Conservation (phyloP, 129 eudicot species). For the Chrysanthemum makinoi region DNA sequence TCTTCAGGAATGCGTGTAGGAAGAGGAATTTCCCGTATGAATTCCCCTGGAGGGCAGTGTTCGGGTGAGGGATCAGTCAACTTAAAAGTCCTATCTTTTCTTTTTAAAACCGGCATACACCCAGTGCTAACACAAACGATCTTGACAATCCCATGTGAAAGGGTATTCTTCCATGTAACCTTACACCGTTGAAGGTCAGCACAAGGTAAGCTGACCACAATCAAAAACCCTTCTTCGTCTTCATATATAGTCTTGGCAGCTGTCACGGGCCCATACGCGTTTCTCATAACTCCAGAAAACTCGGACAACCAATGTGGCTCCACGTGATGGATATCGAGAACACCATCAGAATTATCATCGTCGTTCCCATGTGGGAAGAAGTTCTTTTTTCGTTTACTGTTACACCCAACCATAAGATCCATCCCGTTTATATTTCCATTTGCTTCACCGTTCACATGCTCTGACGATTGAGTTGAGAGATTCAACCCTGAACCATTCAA, state of each 20-base stretch:
- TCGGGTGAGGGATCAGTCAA: conserved; percentile 74
- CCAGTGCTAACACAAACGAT: conserved; percentile 70
- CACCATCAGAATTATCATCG: conserved; percentile 51
- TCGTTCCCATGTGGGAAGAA: conserved; percentile 50
- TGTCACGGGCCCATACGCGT: conserved; percentile 66
- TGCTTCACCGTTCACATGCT: conserved; percentile 43
- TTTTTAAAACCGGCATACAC: conserved; percentile 55
- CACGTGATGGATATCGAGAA: conserved; percentile 43
- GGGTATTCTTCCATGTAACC: conserved; percentile 71
- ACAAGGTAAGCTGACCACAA: conserved; percentile 71
- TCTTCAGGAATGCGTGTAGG: conserved; percentile 82
- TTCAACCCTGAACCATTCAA: conserved; percentile 61
- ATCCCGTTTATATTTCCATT: conserved; percentile 37
- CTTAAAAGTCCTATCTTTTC: conserved; percentile 72
- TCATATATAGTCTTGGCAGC: conserved; percentile 80
- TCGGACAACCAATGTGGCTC: conserved; percentile 72
- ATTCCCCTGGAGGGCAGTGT: conserved; percentile 87
- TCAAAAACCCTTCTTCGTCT: conserved; percentile 73
- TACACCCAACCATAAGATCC: conserved; percentile 46
- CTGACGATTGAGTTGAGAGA: conserved; percentile 50
- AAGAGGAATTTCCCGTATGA: conserved; percentile 64
- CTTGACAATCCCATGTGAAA: conserved; percentile 69
- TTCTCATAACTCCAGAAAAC: conserved; percentile 77
- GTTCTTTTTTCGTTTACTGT: conserved; percentile 52
- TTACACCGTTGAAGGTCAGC: conserved; percentile 64